phyloP scores from a whole-genome alignment of 768 basidiomycete genomes.

The Lactarius indigo region DNA sequence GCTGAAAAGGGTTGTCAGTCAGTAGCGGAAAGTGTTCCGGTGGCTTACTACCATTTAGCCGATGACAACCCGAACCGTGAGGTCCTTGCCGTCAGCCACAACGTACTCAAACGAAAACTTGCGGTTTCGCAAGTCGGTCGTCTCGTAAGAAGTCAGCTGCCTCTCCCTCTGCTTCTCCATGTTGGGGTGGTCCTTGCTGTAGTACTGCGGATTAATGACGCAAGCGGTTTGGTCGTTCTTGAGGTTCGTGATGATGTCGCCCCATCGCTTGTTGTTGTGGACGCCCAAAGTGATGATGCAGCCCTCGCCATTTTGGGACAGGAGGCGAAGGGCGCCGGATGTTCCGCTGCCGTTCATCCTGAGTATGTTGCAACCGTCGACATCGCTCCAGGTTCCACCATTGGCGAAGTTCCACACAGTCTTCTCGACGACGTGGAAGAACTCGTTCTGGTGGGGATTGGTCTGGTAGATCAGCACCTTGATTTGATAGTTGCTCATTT shows the following conservation, averaged over 20 bases:
- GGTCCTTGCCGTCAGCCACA: neutral
- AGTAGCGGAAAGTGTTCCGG: neutral
- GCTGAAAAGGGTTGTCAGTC: neutral
- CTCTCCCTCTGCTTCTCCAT: constrained; percentile 53
- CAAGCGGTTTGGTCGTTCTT: neutral
- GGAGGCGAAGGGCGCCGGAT: constrained; percentile 38
- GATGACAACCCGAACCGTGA: neutral
- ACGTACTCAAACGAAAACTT: neutral
- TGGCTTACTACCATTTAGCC: neutral
- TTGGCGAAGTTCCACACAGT: constrained; percentile 36
- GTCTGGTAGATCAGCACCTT: constrained; percentile 25
- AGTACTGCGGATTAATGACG: constrained; percentile 10
- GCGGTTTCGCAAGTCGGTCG: neutral
- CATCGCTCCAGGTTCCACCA: constrained; percentile 34
- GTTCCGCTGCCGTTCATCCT: constrained; percentile 39
- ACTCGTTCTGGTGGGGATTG: constrained; percentile 12
- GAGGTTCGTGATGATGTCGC: constrained; percentile 37
- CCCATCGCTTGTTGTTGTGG: constrained; percentile 40
- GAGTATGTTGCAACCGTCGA: constrained; percentile 29
- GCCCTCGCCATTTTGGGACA: constrained; percentile 30
- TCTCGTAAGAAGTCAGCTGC: constrained; percentile 54
- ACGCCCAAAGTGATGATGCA: constrained; percentile 38
- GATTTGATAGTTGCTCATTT: no score
- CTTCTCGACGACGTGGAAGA: constrained; percentile 36
- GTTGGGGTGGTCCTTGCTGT: neutral